Conservation (phyloP, 31 red algal species). For the Odonthalia washingtoniensis region DNA sequence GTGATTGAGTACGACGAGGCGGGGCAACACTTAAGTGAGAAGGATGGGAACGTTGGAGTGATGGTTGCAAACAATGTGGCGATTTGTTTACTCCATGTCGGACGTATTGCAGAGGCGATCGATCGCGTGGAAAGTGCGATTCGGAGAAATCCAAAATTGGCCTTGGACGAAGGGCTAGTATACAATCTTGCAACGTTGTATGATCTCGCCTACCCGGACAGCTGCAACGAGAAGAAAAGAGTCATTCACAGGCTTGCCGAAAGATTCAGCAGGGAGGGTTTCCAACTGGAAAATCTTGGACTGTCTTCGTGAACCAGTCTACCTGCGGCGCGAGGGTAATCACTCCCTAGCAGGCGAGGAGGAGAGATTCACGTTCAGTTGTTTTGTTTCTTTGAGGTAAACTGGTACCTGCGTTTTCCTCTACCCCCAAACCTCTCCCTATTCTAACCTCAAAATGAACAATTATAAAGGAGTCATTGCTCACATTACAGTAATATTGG, state of each 20-base stretch:
- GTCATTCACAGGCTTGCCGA: not conserved
- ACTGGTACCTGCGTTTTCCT: no score
- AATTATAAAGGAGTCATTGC: no score
- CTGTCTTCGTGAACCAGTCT: no score
- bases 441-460: no score
- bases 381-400: no score
- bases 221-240: conserved; percentile 46
- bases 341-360: no score
- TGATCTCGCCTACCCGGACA: conserved; percentile 61
- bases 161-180: conserved; percentile 71
- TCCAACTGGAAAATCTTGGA: not conserved
- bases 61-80: conserved; percentile 54
- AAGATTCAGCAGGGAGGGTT: not conserved
- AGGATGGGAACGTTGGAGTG: not conserved
- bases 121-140: conserved; percentile 47
- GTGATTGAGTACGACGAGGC: conserved; percentile 49
- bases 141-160: conserved; percentile 14
- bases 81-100: conserved; percentile 65
- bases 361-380: no score
- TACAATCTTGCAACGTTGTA: conserved; percentile 75
- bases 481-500: no score
- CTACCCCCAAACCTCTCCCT: no score
- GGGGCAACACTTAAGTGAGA: not conserved
- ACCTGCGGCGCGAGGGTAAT: no score
- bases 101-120: conserved; percentile 54